Evolutionary conservation across 768 basidiomycete genomes (phyloP).

Genomic region (Mrakia blollopis): DNA sequence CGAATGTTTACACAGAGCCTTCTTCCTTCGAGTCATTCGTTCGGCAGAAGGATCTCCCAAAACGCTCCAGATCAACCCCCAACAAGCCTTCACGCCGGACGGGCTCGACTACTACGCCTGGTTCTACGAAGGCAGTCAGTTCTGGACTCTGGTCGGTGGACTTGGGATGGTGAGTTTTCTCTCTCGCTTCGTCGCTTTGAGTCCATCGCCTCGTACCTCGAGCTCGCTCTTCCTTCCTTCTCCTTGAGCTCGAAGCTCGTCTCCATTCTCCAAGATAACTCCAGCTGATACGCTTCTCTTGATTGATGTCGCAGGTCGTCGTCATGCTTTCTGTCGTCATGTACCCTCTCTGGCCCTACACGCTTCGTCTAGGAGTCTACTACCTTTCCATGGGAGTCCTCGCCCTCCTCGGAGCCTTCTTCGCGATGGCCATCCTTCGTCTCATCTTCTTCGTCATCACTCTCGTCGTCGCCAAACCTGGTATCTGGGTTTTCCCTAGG

Average conservation of each 20-base stretch:
- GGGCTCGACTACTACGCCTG: slow-evolving; percentile 75
- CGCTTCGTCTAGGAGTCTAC: slow-evolving; percentile 89
- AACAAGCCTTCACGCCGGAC: slow-evolving; percentile 66
- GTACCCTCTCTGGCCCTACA: slow-evolving; percentile 97
- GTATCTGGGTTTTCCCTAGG: slow-evolving; percentile 98
- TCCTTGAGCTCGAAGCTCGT: not conserved
- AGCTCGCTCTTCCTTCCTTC: not conserved
- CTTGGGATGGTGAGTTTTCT: slow-evolving; percentile 61
- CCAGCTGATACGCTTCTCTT: slow-evolving; percentile 2
- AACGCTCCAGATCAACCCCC: slow-evolving; percentile 64
- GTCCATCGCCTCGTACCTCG: not conserved
- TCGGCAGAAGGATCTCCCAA: slow-evolving; percentile 57
- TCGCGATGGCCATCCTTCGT: slow-evolving; percentile 81
- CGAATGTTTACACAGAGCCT: slow-evolving; percentile 52
- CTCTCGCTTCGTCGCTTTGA: not conserved
- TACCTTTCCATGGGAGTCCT: slow-evolving; percentile 86
- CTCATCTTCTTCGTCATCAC: slow-evolving; percentile 92
- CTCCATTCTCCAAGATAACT: not conserved
- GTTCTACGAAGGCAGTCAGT: slow-evolving; percentile 93
- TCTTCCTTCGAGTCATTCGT: slow-evolving; percentile 87
- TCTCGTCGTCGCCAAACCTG: slow-evolving; percentile 74
- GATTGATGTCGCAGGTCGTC: slow-evolving; percentile 47
- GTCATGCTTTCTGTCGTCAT: slow-evolving; percentile 95
- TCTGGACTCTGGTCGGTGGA: slow-evolving; percentile 87
- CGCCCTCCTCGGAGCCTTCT: slow-evolving; percentile 82